Evolutionary conservation across 1,139 yeast species (phyloP).

Genomic region (Pichia sp.): DNA sequence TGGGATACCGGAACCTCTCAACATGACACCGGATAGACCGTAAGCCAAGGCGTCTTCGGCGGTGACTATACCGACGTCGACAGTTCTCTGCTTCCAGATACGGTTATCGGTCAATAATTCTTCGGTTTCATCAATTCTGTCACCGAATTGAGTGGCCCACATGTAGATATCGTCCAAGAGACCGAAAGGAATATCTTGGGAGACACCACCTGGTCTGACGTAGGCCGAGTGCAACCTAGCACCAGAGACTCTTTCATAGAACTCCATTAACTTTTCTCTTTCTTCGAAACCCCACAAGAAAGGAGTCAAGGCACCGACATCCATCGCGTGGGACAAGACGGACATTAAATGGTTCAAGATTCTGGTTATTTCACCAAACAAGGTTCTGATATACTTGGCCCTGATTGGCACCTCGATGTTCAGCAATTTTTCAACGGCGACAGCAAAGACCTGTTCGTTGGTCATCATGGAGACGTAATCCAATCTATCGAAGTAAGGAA

Average conservation of each 20-base stretch:
- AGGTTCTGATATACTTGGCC: slow-evolving; percentile 78
- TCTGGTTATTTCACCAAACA: slow-evolving; percentile 87
- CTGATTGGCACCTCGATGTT: slow-evolving; percentile 83
- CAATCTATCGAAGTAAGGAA: slow-evolving; percentile 84
- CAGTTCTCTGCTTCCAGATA: slow-evolving; percentile 87
- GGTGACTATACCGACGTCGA: slow-evolving; percentile 72
- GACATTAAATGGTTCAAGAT: slow-evolving; percentile 84
- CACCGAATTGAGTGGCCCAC: slow-evolving; percentile 97
- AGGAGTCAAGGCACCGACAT: slow-evolving; percentile 91
- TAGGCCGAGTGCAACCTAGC: slow-evolving; percentile 88
- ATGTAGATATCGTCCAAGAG: slow-evolving; percentile 84
- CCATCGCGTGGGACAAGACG: slow-evolving; percentile 85
- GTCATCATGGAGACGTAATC: slow-evolving; percentile 93
- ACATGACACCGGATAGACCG: slow-evolving; percentile 81
- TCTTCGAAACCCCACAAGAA: slow-evolving; percentile 95
- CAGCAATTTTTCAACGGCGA: slow-evolving; percentile 81
- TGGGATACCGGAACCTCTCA: slow-evolving; percentile 87
- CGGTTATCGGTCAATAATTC: slow-evolving; percentile 87
- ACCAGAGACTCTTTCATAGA: slow-evolving; percentile 86
- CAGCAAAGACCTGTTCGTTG: slow-evolving; percentile 79
- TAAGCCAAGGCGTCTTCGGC: slow-evolving; percentile 87
- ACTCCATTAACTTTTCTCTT: slow-evolving; percentile 90
- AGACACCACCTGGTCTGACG: slow-evolving; percentile 88
- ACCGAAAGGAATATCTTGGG: slow-evolving; percentile 85
- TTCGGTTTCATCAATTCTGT: slow-evolving; percentile 86